Conservation (phyloP, 257 asterid species). For the Gentiana macrophylla region DNA sequence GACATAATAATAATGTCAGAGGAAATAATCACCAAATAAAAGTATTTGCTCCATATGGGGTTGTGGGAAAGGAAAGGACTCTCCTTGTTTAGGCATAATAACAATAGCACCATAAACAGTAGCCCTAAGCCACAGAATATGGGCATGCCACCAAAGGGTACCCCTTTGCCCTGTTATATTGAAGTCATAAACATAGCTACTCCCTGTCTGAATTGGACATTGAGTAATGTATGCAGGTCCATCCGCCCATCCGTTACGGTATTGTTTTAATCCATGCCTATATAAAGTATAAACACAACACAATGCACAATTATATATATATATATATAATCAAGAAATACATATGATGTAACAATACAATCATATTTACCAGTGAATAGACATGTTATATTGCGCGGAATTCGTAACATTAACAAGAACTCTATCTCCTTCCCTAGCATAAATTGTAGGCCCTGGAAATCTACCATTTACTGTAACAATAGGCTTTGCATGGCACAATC, state of each 20-base stretch:
- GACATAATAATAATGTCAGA: too few species aligned
- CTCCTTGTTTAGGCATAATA: conserved; percentile 44
- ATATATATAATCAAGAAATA: not conserved
- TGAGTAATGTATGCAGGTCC: conserved; percentile 64
- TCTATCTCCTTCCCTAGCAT: conserved; percentile 45
- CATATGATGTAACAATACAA: not conserved
- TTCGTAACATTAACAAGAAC: conserved; percentile 48
- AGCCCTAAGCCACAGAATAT: conserved; percentile 60
- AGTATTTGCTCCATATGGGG: conserved; percentile 42
- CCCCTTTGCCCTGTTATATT: conserved; percentile 64
- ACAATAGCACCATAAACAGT: conserved; percentile 61
- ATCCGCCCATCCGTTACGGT: conserved; percentile 60
- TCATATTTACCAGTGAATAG: conserved; percentile 47
- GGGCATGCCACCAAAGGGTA: conserved; percentile 75
- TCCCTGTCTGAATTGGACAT: conserved; percentile 51
- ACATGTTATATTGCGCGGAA: conserved; percentile 48
- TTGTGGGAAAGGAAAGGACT: conserved; percentile 54
- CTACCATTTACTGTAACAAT: conserved; percentile 57
- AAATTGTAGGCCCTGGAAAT: conserved; percentile 57
- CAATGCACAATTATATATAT: not conserved
- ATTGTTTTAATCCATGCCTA: conserved; percentile 64
- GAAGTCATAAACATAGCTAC: conserved; percentile 42
- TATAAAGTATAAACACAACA: not conserved
- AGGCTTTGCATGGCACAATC: conserved; percentile 58
- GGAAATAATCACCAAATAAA: conserved; percentile 29